Evolutionary conservation across 2,329 filamentous ascomycete species (phyloP).

Genomic region (Arthrobotrys sphaeroides): DNA sequence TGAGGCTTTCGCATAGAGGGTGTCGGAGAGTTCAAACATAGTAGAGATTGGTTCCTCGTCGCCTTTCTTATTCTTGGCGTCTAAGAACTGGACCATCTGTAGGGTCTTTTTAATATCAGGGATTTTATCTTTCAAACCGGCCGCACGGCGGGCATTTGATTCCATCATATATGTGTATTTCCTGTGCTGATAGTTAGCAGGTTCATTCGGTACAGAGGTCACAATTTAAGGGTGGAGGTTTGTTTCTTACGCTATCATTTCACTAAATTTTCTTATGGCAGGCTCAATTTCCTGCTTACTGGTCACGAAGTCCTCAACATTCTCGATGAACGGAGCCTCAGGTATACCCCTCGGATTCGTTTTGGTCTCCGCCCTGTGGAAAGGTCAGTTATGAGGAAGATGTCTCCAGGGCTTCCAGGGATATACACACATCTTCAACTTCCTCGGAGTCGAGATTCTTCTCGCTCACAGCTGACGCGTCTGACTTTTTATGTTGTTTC

Average conservation of each 20-base stretch:
- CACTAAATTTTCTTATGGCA: conserved; percentile 83
- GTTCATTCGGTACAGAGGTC: neutral
- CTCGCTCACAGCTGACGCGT: no score
- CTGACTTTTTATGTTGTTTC: no score
- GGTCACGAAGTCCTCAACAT: conserved; percentile 86
- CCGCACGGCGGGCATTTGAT: conserved; percentile 84
- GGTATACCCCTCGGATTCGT: conserved; percentile 87
- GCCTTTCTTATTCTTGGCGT: conserved; percentile 70
- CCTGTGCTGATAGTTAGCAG: conserved; percentile 64
- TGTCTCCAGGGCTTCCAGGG: no score
- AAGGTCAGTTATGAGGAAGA: neutral
- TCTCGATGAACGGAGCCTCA: conserved; percentile 84
- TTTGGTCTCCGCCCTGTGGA: conserved; percentile 62
- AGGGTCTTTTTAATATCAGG: conserved; percentile 96
- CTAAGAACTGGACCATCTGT: conserved; percentile 87
- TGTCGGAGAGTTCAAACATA: conserved; percentile 96
- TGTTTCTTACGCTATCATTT: conserved; percentile 87
- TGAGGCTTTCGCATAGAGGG: conserved; percentile 86
- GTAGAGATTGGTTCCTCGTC: conserved; percentile 79
- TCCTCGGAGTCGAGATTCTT: neutral
- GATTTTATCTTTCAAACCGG: conserved; percentile 89
- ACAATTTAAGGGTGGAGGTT: neutral
- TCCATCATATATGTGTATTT: conserved; percentile 99
- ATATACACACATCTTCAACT: conserved; percentile 16
- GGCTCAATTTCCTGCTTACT: conserved; percentile 80